Base-by-base conservation (phyloP, 1,284 basidiomycete genomes). In the Rhodotorula sp. region DNA sequence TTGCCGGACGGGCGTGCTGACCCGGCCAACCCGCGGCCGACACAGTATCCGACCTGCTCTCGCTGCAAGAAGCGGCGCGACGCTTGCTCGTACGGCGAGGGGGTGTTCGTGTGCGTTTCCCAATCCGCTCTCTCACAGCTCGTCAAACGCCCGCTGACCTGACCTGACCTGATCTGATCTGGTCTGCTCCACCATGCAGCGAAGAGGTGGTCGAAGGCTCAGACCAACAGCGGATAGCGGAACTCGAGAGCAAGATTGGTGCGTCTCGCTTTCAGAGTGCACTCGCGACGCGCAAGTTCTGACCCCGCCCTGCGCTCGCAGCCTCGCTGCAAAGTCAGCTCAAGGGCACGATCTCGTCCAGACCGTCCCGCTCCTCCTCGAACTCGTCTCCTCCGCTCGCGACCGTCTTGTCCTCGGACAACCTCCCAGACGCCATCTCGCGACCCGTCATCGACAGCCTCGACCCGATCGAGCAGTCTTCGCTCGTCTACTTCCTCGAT, bases 1-100 rank as follows among this genome's bases (percentile, higher is more conserved):
- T 34, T 28, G n/a, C 20, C 18, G 11, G 24, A 24, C 4, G 2
- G 2, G 3, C 4, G 4, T 13, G 20, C 52, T 54, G 13, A 18
- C 26, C 7, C 6, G 4, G 22, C 16, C 13, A 16, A n/a, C n/a
- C 52, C 2, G 8, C 22, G 2, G 37, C 24, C 5, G 9, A 11
- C 22, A 4, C 68, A 70, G 57, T 72, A 44, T 30, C 71, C 71
- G 20, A 40, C 46, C 2, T 72, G 71, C 40, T 26, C 44, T 20
- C 40, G 71, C 28, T 72, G 71, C 59, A 61, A 52, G 28, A 72
- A 69, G 48, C 71, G 71, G 11, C n/a, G 68, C n/a, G 71, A 72
- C 26, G 34, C 65, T 5, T 72, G 71, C 52, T 48, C 15, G 7
- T 72, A 69, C 44, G 71, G 71, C 20, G 62, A 62, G 20, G 71